A percentile compares a stretch with the other conserved stretches of the same genome.
Conservation (phyloP, 805 yeast species). For the Isabelozyma gotoi region DNA sequence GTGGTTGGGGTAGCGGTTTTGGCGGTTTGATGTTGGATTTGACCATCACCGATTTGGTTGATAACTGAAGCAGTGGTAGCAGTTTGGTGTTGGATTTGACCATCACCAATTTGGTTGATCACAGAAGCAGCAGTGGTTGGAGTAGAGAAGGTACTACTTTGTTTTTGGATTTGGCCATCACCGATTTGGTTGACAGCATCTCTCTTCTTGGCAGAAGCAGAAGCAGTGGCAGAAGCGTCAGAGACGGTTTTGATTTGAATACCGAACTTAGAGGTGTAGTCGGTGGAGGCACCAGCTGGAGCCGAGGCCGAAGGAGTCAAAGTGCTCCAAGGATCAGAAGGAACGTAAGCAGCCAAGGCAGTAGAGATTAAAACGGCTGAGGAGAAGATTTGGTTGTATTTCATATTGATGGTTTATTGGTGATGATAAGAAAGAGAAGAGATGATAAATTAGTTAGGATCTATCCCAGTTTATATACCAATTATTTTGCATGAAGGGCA, state of each 20-base stretch:
- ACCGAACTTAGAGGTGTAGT: constrained; percentile 60
- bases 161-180: constrained; percentile 61
- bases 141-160: constrained; percentile 29
- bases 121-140: constrained; percentile 37
- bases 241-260: constrained; percentile 60
- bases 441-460: too few relatives aligned
- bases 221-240: constrained; percentile 31
- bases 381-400: constrained; percentile 1
- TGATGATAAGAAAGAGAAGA: neutral
- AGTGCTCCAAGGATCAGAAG: constrained; percentile 69
- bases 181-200: constrained; percentile 53
- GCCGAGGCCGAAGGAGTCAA: constrained; percentile 61
- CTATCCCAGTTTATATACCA: too few relatives aligned
- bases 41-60: constrained; percentile 48
- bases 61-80: constrained; percentile 38
- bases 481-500: too few relatives aligned
- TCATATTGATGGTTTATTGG: constrained; percentile 3
- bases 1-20: constrained; percentile 32
- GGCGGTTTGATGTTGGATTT: constrained; percentile 46
- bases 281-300: constrained; percentile 55
- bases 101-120: constrained; percentile 60
- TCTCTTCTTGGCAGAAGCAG: constrained; percentile 26
- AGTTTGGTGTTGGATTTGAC: constrained; percentile 54
- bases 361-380: constrained; percentile 45
- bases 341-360: constrained; percentile 61